A percentile compares a stretch with the other conserved stretches of the same genome.
phyloP scores from a whole-genome alignment of 2,329 filamentous ascomycete genomes.

The Diaporthe helianthi region DNA sequence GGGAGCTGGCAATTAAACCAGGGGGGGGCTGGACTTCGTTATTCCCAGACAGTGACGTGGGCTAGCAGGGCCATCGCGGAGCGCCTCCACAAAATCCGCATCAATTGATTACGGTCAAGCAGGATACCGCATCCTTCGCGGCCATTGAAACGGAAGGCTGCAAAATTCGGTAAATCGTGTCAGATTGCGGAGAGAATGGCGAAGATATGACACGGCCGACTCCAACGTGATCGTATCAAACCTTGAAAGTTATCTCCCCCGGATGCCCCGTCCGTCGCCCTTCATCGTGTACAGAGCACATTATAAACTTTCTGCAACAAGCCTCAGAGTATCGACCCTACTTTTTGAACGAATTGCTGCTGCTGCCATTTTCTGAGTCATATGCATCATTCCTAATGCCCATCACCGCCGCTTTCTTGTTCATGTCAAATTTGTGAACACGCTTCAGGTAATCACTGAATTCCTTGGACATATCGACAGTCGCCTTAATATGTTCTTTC shows the following conservation, averaged over 20 bases:
- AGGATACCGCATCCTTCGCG: background rate
- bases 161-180: background rate
- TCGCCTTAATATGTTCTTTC: constrained; percentile 1
- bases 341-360: too few species aligned
- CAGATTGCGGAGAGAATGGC: background rate
- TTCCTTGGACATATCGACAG: background rate
- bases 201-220: too few species aligned
- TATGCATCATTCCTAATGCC: background rate
- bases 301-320: too few species aligned
- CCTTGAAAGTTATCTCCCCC: too few species aligned
- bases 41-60: too few species aligned
- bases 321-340: too few species aligned
- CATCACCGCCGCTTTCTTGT: background rate
- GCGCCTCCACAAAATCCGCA: background rate
- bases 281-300: too few species aligned
- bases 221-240: too few species aligned
- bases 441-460: constrained; percentile 1
- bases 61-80: constrained; percentile 5
- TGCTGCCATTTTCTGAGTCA: background rate
- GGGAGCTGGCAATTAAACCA: too few species aligned
- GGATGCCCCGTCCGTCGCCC: too few species aligned
- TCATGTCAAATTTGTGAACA: background rate
- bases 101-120: too few species aligned
- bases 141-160: background rate
- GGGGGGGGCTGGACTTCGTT: too few species aligned